These are phyloP conservation scores for Gracilaria vermiculophylla DNA, from an alignment of 23 red algal species.

Conservation along the genomic window DNA sequence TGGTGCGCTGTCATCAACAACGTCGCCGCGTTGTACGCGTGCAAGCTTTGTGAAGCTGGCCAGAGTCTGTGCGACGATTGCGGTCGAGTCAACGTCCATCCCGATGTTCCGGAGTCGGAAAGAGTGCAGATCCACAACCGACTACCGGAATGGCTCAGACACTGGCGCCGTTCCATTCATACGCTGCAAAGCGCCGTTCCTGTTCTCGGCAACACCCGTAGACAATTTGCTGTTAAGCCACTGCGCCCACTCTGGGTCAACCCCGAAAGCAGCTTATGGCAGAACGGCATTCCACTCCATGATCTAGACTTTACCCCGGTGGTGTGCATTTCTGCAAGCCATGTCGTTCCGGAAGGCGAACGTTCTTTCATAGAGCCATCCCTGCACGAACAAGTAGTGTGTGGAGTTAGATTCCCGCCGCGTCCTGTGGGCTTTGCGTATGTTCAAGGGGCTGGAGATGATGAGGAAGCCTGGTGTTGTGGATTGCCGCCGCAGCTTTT, in stretches of 20 bases:
- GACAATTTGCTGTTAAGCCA: not conserved
- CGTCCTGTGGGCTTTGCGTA: conserved; percentile 47
- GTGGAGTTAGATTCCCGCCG: conserved; percentile 33
- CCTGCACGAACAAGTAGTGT: not conserved
- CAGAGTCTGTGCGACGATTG: not conserved
- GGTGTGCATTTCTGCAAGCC: conserved; percentile 55
- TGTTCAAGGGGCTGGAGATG: conserved; percentile 73
- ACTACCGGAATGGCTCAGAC: conserved; percentile 21
- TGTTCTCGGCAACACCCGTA: not conserved
- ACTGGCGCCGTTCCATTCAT: conserved; percentile 32
- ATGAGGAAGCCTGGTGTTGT: conserved; percentile 66
- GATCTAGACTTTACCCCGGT: conserved; percentile 48
- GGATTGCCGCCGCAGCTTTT: conserved; percentile 40
- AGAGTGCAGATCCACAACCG: conserved; percentile 8
- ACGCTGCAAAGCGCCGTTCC: not conserved
- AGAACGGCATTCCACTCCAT: conserved; percentile 28
- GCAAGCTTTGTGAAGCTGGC: not conserved
- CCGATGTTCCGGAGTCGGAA: conserved; percentile 35
- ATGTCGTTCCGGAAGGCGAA: not conserved
- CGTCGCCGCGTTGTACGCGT: conserved; percentile 8
- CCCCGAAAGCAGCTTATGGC: conserved; percentile 28
- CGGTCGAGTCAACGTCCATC: conserved; percentile 22
- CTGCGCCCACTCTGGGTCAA: conserved; percentile 41
- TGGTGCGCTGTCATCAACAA: conserved; percentile 69
- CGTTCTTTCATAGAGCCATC: conserved; percentile 48